Evolutionary conservation across 345 rosid species (phyloP).

Genomic region (Citrus sp.): DNA sequence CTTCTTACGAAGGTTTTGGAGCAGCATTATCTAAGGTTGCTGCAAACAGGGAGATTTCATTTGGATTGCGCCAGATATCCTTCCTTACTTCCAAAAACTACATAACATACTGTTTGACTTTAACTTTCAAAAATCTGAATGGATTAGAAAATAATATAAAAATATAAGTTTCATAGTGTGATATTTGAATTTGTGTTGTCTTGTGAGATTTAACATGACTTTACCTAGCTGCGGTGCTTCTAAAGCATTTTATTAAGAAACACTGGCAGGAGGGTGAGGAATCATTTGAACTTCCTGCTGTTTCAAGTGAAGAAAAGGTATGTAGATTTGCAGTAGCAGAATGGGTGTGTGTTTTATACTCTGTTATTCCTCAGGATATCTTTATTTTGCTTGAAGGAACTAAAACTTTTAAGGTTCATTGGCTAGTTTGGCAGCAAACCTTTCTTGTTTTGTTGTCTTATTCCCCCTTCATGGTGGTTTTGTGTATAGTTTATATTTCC

Average conservation of each 20-base stretch:
- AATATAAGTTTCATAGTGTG: neutral
- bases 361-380: neutral
- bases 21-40: constrained; percentile 72
- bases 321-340: neutral
- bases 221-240: constrained; percentile 89
- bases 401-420: neutral
- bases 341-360: neutral
- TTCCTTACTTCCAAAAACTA: constrained; percentile 14
- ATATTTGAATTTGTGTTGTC: neutral
- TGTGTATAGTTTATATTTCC: neutral
- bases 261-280: constrained; percentile 94
- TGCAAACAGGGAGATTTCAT: constrained; percentile 64
- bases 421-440: neutral
- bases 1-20: constrained; percentile 66
- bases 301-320: constrained; percentile 78
- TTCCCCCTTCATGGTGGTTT: neutral
- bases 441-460: neutral
- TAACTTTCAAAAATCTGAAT: neutral
- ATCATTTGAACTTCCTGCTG: constrained; percentile 68
- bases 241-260: constrained; percentile 82
- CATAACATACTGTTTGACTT: neutral
- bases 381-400: neutral
- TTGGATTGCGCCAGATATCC: constrained; percentile 96
- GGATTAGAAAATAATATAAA: neutral
- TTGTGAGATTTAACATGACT: constrained; percentile 50